Conservation (phyloP, 1,284 basidiomycete genomes). For the Irpex lacteus region DNA sequence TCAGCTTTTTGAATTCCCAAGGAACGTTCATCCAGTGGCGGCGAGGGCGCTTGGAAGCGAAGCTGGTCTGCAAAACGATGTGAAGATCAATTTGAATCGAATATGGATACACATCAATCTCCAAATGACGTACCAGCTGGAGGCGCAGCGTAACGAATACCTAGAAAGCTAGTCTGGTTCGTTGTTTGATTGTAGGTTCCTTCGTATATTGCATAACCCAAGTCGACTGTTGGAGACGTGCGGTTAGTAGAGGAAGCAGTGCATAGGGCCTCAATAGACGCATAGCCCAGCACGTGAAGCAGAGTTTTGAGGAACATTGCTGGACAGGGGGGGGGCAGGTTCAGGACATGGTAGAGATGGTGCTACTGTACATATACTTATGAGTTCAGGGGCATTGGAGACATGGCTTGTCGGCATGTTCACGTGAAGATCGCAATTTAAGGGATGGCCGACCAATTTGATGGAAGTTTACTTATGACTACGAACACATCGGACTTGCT, state of each 20-base stretch:
- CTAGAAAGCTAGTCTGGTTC: background rate
- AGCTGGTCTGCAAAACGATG: background rate
- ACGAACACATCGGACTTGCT: too few species aligned
- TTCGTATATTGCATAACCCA: background rate
- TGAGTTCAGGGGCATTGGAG: too few species aligned
- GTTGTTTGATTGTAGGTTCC: background rate
- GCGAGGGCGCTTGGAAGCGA: slow-evolving; percentile 2
- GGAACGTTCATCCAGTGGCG: background rate
- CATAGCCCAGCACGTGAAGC: background rate
- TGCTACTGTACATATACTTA: too few species aligned
- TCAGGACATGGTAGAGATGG: background rate
- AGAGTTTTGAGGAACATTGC: background rate
- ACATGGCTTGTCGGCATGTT: too few species aligned
- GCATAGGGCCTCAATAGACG: background rate
- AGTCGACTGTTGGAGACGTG: background rate
- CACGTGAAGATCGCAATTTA: too few species aligned
- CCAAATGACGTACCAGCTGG: background rate
- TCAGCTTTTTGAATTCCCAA: background rate
- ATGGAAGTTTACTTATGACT: too few species aligned
- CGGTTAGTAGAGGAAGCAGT: background rate
- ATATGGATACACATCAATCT: background rate
- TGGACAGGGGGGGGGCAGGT: background rate
- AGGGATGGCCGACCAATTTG: too few species aligned
- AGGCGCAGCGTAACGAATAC: background rate
- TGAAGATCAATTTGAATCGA: too few species aligned